Base-by-base conservation (phyloP, 176 grass and related monocot species). In the Melocanna baccifera region DNA sequence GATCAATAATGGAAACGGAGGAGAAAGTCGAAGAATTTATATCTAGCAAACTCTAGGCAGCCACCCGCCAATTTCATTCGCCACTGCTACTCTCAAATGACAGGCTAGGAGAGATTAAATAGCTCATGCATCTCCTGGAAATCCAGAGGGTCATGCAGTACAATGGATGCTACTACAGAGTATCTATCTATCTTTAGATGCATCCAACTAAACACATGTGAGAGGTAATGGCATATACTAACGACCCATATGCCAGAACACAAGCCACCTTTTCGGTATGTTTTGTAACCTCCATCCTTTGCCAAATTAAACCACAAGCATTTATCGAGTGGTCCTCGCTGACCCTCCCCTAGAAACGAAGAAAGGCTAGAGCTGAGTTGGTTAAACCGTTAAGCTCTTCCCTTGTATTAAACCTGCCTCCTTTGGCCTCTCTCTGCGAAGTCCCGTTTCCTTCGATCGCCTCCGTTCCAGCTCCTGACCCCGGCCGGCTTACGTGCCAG, bases 121-220 rank as follows among this genome's bases (percentile, higher is more conserved):
- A 11, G 18, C 36, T 28, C 55, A 7, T 16, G 56, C 56, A 0
- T 62, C 12, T 42, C 56, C 58, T 23, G 37, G 36, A 19, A 62
- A 45, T 78, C 14, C 68, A 72, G 68, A 55, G 52, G 25, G 65
- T 30, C 51, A 61, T 53, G 36, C n/a, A 7, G 32, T 30, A 20
- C 9, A 25, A 58, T 23, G 9, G 51, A 59, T 59, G 57, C 57
- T 4, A 23, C 5, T 55, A 23, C 56, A 23, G 56, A n/a, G 18
- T n/a, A 57, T 58, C 55, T 58, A 22, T 20, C 82, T 86, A 86
- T 86, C 36, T 90, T 86, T 82, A 81, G 88, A 53, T 20, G 43
- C 68, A 61, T 50, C 62, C 13, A 48, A 65, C 16, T 12, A 16
- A 57, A 78, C 37, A 83, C 41, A 83, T 36, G 55, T 56, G 70